Base-by-base conservation (phyloP, 129 eudicot genomes). In the Escallonia herrerae region DNA sequence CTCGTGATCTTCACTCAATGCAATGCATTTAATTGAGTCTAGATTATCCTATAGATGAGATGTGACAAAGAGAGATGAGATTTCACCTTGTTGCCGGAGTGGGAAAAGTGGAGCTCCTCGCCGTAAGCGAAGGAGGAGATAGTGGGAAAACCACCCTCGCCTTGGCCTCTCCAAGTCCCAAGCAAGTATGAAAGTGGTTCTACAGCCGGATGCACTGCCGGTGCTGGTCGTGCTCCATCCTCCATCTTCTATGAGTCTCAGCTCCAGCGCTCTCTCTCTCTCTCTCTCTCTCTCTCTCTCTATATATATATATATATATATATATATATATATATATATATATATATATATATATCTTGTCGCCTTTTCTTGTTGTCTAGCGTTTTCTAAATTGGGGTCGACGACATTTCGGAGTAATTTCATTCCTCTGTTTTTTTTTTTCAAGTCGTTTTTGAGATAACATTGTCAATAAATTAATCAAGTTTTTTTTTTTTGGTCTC, bases 111-210 rank as follows among this genome's bases (percentile, higher is more conserved):
- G 75, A 86, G 85, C 67, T 82, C 77, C 74, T 86, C 93, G 62
- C 79, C 76, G 70, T 86, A 86, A 53, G 62, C 9, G 72, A 87
- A 87, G 39, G 89, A 75, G 53, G 90, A 76, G 46, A 87, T 84
- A 10, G 88, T 87, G 43, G 95, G 89, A 40, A 76, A 87, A 59
- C 80, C 77, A 15, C 95, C 95, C 65, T 84, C 83, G 10, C 95
- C 95, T 66, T 77, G 58, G 11, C 91, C 95, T 84, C 68, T 84
- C 95, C 91, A 87, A 2, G 84, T 87, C 55, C 95, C 95, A 12
- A 87, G 67, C 54, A 87, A 71, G 80, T 68, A 84, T 7, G 86
- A 66, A 40, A 87, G 61, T 12, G 89, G 84, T 58, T 70, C 80
- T 4, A 87, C 73, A 14, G 76, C 84, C 72, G 91, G 95, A 69